Evolutionary conservation across 2,329 filamentous ascomycete genomes (phyloP).

Genomic region (Colletotrichum cuscutae): DNA sequence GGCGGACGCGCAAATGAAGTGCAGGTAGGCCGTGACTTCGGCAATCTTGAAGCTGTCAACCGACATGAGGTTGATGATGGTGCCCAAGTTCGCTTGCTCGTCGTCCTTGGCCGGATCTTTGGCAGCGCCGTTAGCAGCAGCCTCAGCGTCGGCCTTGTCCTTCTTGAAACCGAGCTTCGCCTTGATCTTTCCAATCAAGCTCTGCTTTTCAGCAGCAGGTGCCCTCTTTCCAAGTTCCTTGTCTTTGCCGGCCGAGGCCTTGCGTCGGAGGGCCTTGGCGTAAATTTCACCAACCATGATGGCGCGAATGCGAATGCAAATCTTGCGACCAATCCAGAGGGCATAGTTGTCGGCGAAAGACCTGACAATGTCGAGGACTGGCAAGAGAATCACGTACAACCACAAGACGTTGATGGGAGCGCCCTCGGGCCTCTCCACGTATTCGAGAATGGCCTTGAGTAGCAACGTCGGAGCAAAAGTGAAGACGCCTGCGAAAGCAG

Average conservation of each 20-base stretch:
- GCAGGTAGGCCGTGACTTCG: constrained; percentile 92
- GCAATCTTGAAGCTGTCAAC: constrained; percentile 99
- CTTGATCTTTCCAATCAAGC: constrained; percentile 62
- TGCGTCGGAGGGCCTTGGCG: constrained; percentile 91
- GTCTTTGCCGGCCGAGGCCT: constrained; percentile 83
- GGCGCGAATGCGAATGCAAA: constrained; percentile 91
- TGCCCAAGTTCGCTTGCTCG: constrained; percentile 89
- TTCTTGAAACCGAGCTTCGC: constrained; percentile 68
- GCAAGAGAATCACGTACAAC: constrained; percentile 93
- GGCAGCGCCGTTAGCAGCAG: constrained; percentile 45
- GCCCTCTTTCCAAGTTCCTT: constrained; percentile 72
- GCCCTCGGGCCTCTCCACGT: constrained; percentile 83
- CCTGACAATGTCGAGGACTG: constrained; percentile 82
- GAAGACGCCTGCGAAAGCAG: constrained; percentile 81
- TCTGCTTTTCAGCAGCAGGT: constrained; percentile 47
- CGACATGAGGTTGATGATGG: constrained; percentile 99
- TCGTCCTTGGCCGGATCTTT: constrained; percentile 59
- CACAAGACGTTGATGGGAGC: constrained; percentile 90
- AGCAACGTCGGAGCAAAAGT: constrained; percentile 93
- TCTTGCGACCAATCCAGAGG: constrained; percentile 92
- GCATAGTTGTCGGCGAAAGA: constrained; percentile 87
- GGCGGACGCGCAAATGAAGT: constrained; percentile 93
- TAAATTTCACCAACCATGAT: constrained; percentile 99
- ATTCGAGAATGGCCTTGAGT: constrained; percentile 90
- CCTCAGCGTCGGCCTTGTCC: constrained; percentile 45